Evolutionary conservation across 495 filamentous ascomycete species (phyloP), one percentile per base, ranked within the genome.

Genomic region (Penicillium canariense): DNA sequence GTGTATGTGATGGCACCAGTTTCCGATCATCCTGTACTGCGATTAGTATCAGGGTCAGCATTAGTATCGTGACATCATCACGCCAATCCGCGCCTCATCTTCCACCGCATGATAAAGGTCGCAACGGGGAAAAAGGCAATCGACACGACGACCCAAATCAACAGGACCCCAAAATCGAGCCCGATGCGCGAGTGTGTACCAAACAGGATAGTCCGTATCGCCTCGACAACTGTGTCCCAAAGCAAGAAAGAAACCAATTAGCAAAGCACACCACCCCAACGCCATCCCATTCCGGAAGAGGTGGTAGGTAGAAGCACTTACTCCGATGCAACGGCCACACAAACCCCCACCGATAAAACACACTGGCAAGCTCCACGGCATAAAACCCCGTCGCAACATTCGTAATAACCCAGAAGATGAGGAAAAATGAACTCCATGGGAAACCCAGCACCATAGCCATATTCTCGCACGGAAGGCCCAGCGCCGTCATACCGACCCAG

Each of bases 341-440:
- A 71, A 85, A 86, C 0, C 86, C 87, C 83, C 85, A 89, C 2
- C 66, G 59, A 65, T 84, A 89, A 65, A 87, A 87, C 0, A 65
- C 67, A 1, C 82, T 78, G 7, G 81, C 79, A 18, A 89, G 52
- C 28, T 79, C 79, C 23, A 89, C 60, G 1, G 76, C 60, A 69
- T 89, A 87, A 66, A 90, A 89, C 0, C 76, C 74, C 0, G 84
- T 87, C 0, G 77, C 66, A 3, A 88, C 84, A 62, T 89, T 89
- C 3, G 81, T 84, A 47, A 89, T 87, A 25, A 89, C 83, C 87
- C 85, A 89, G 62, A 89, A 89, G 53, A 90, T 87, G 3, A 90
- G 65, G 78, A 86, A 89, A 14, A 88, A 69, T 1, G 84, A 77
- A 9, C 82, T 86, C 81, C 82, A 90, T 0, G 85, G 86, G 50